These are phyloP conservation scores for Microascus cirrosus DNA, from an alignment of 2,329 filamentous ascomycete species.

Conservation along the genomic window DNA sequence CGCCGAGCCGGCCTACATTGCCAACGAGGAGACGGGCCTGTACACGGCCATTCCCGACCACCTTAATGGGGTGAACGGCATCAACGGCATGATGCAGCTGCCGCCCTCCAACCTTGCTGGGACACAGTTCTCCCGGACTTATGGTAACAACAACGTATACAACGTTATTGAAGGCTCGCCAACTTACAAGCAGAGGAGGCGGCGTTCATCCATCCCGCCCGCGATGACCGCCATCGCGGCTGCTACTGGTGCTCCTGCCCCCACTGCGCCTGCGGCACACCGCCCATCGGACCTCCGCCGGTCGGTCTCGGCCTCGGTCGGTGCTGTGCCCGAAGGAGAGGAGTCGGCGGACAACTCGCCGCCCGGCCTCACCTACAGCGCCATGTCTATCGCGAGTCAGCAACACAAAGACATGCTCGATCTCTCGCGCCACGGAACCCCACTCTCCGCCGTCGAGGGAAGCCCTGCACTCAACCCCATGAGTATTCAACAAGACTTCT, in stretches of 20 bases:
- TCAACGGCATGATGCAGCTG: conserved; percentile 85
- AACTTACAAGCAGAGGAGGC: conserved; percentile 94
- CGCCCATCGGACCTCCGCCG: conserved; percentile 82
- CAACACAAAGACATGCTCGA: conserved; percentile 74
- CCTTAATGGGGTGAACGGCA: conserved; percentile 55
- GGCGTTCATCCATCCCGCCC: conserved; percentile 84
- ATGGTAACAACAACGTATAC: conserved; percentile 70
- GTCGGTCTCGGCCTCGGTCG: conserved; percentile 80
- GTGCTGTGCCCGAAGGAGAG: conserved; percentile 69
- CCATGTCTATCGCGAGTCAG: conserved; percentile 49
- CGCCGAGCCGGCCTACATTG: conserved; percentile 89
- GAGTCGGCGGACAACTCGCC: conserved; percentile 72
- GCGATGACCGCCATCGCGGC: conserved; percentile 59
- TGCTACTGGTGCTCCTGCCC: conserved; percentile 41
- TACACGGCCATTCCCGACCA: conserved; percentile 94
- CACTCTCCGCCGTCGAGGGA: conserved; percentile 72
- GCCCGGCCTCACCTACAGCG: conserved; percentile 62
- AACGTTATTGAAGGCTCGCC: conserved; percentile 96
- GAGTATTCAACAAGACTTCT: conserved; percentile 59
- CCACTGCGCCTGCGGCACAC: conserved; percentile 51
- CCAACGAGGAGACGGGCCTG: conserved; percentile 91
- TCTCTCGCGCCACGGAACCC: conserved; percentile 84
- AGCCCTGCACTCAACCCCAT: conserved; percentile 65
- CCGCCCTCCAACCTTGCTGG: conserved; percentile 76
- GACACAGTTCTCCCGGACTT: conserved; percentile 67